Evolutionary conservation across 179 eudicot species (phyloP), one percentile per base, ranked within the genome.

Genomic region (Heliamphora pulchella): DNA sequence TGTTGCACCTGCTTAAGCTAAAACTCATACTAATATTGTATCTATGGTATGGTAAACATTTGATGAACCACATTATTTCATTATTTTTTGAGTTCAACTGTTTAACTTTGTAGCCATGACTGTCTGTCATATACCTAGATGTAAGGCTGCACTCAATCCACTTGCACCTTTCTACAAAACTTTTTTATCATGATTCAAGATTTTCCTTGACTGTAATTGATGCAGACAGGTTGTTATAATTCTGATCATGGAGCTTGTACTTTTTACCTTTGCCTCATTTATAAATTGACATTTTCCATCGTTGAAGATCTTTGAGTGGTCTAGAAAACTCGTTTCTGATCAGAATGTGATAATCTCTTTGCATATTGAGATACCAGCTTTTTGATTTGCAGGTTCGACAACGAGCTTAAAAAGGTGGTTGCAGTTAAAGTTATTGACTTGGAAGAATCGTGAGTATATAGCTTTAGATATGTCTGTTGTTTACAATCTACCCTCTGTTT

Each of bases 341-440:
- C 22, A 4, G n/a, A 31, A 50, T 64, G 53, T 63, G n/a, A 73
- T 8, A 18, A 66, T 71, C 80, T 17, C 44, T 68, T 68, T 85
- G 70, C 61, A 55, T 65, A 9, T 78, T 59, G 11, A 65, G 14
- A 0, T 50, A 44, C 47, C 11, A 55, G 66, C 59, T 75, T 81
- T 65, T 82, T 82, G 79, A 67, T 81, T 82, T 95, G 87, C 90
- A 95, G 98, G 85, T 92, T 88, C 84, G 98, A 93, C 79, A 91
- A 86, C 86, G 98, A 95, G 86, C 90, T 93, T 66, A 91, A 95
- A 80, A 93, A 88, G 89, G 95, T 87, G 73, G 97, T 95, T 83
- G 98, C 98, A 59, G 89, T 95, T 43, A 95, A 95, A 85, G 97
- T 91, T 77, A 91, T 93, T 84, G 98, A 95, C 87, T 87, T 95